Conservation (phyloP, 2,329 filamentous ascomycete genomes). For the Trichoderma breve region DNA sequence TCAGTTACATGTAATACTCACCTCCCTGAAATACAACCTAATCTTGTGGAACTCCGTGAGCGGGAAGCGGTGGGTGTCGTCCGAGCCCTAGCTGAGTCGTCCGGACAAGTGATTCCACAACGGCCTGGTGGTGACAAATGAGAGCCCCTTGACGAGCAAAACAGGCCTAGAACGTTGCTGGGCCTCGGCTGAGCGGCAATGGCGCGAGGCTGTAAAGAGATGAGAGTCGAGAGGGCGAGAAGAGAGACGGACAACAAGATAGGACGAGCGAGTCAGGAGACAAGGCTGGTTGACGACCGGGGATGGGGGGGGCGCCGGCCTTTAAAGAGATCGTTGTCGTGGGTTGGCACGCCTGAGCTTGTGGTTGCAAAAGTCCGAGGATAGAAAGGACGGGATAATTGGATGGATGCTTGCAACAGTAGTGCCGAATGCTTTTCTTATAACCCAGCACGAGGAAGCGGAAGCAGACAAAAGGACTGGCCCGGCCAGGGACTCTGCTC, state of each 20-base stretch:
- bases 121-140: not conserved
- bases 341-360: not conserved
- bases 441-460: not conserved
- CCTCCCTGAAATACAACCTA: constrained; percentile 14
- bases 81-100: constrained; percentile 1
- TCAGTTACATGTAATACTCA: not conserved
- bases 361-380: not conserved
- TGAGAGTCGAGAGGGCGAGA: not conserved
- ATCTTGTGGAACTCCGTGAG: constrained; percentile 9
- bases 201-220: not conserved
- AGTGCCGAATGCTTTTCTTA: not conserved
- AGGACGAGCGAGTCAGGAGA: constrained; percentile 9
- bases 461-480: not conserved
- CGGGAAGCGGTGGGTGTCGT: not conserved
- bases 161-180: constrained; percentile 4
- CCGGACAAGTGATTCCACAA: not conserved
- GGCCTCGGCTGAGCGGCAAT: constrained; percentile 7
- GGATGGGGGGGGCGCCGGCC: not conserved
- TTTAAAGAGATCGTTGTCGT: not conserved
- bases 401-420: not conserved
- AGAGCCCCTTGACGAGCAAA: not conserved
- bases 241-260: not conserved
- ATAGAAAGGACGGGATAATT: not conserved
- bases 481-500: not conserved
- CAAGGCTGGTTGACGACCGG: constrained; percentile 10